Evolutionary conservation across 2,329 filamentous ascomycete species (phyloP).

Genomic region (Diaporthe velutina): DNA sequence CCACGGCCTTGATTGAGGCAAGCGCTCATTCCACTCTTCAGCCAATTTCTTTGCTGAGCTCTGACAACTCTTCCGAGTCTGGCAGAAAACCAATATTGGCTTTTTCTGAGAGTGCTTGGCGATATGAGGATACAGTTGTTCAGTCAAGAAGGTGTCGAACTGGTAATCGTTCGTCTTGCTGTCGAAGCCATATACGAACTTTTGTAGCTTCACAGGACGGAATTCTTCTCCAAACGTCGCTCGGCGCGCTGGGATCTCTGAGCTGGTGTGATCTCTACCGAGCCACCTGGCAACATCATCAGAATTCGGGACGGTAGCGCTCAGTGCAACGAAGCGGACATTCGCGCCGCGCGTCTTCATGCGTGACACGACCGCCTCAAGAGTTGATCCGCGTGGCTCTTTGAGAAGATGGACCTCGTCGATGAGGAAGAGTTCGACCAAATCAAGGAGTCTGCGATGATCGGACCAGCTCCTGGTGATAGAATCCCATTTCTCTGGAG

Average conservation of each 20-base stretch:
- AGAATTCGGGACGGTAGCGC: conserved; percentile 87
- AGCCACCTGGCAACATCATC: conserved; percentile 86
- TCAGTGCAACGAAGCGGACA: conserved; percentile 84
- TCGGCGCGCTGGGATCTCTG: conserved; percentile 72
- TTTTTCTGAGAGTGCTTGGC: conserved; percentile 76
- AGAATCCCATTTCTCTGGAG: conserved; percentile 93
- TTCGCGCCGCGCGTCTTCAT: conserved; percentile 86
- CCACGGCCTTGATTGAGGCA: conserved; percentile 71
- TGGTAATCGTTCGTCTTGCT: conserved; percentile 77
- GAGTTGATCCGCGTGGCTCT: conserved; percentile 80
- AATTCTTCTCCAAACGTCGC: conserved; percentile 85
- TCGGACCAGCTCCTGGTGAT: conserved; percentile 90
- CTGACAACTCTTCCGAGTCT: conserved; percentile 78
- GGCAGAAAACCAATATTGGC: conserved; percentile 87
- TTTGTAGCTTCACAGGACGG: conserved; percentile 81
- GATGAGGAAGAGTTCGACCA: conserved; percentile 85
- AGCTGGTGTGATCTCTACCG: conserved; percentile 72
- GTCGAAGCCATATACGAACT: conserved; percentile 81
- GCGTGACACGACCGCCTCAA: conserved; percentile 86
- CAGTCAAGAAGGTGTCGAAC: conserved; percentile 79
- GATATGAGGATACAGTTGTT: conserved; percentile 75
- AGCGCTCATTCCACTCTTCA: conserved; percentile 71
- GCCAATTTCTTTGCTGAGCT: conserved; percentile 76
- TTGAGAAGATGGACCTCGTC: conserved; percentile 92
- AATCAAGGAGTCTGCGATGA: conserved; percentile 78